Conservation (phyloP, 2,329 filamentous ascomycete species). For the Karstenula rhodostoma region DNA sequence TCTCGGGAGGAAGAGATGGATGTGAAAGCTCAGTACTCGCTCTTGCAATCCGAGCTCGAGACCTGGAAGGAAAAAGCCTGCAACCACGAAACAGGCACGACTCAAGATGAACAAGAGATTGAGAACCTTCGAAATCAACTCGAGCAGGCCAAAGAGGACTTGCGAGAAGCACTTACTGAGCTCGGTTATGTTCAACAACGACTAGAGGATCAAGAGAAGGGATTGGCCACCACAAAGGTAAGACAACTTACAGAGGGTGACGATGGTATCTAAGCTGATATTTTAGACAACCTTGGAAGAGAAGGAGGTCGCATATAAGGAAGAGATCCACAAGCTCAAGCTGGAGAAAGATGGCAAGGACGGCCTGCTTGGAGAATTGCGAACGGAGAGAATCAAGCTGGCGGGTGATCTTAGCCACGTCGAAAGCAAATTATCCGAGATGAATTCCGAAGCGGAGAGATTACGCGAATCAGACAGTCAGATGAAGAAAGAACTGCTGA, state of each 20-base stretch:
- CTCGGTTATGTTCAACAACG: constrained; percentile 15
- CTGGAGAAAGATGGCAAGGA: constrained; percentile 26
- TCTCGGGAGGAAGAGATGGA: constrained; percentile 22
- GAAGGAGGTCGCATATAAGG: constrained; percentile 22
- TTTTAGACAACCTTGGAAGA: constrained; percentile 19
- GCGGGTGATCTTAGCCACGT: not conserved
- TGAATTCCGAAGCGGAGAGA: constrained; percentile 17
- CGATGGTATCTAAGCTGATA: constrained; percentile 15
- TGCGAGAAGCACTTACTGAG: constrained; percentile 15
- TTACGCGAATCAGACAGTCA: constrained; percentile 22
- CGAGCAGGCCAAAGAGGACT: constrained; percentile 19
- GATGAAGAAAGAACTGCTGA: constrained; percentile 18
- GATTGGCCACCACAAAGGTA: constrained; percentile 16
- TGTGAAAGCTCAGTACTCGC: constrained; percentile 17
- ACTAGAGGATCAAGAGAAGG: constrained; percentile 15
- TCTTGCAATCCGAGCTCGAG: constrained; percentile 28
- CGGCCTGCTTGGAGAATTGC: constrained; percentile 8
- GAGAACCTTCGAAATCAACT: constrained; percentile 24
- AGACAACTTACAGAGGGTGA: not conserved
- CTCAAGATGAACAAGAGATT: constrained; percentile 19
- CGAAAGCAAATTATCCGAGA: constrained; percentile 13
- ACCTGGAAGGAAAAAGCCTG: constrained; percentile 16
- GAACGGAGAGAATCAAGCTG: constrained; percentile 16
- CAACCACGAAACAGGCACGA: constrained; percentile 4
- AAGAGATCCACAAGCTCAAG: constrained; percentile 25